Evolutionary conservation across 108 stramenopile genomes (phyloP).

Genomic region (Thalassiosira profunda): DNA sequence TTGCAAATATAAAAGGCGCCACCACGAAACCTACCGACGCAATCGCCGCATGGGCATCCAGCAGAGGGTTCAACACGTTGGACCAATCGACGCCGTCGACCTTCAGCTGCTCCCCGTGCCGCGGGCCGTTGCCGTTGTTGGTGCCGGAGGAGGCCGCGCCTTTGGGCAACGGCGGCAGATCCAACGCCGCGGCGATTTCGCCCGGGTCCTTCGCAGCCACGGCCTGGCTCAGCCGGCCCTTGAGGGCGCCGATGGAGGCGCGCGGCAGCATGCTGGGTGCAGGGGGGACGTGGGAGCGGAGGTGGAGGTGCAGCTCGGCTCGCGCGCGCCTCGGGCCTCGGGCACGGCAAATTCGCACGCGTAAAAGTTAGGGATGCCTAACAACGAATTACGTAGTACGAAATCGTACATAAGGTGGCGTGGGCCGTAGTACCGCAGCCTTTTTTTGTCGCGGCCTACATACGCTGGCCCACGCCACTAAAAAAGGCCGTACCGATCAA

Average conservation of each 20-base stretch:
- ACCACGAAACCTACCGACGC: constrained; percentile 50
- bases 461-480: no score
- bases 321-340: no score
- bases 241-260: constrained; percentile 29
- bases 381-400: no score
- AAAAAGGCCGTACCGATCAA: no score
- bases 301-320: neutral
- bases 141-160: neutral
- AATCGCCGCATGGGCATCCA: constrained; percentile 68
- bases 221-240: constrained; percentile 38
- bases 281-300: no score
- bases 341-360: no score
- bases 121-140: neutral
- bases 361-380: no score
- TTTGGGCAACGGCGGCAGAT: constrained; percentile 37
- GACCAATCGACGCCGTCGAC: constrained; percentile 70
- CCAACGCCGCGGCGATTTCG: constrained; percentile 41
- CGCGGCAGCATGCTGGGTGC: constrained; percentile 21
- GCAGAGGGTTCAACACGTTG: constrained; percentile 52
- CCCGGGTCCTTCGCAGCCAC: constrained; percentile 44
- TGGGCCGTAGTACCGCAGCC: no score
- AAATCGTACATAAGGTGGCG: no score
- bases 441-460: no score
- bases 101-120: constrained; percentile 45
- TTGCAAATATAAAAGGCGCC: neutral